A percentile compares a stretch with the other conserved stretches of the same genome.
Evolutionary conservation across 139 green algal species (phyloP).

Genomic region (Tetradesmus lagerheimii): DNA sequence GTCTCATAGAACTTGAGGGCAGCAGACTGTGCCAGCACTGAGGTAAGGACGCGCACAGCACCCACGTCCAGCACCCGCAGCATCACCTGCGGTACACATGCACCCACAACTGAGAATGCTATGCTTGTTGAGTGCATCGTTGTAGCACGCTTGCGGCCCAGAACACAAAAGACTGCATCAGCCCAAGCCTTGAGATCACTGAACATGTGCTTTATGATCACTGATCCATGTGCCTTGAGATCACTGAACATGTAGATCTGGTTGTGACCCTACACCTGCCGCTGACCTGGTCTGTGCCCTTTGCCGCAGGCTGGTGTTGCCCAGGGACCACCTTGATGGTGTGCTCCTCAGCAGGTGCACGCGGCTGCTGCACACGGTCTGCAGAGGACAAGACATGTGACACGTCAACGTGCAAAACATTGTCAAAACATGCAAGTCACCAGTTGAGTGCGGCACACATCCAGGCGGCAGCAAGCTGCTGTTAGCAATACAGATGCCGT

Average conservation of each 20-base stretch:
- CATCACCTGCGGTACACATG: not conserved
- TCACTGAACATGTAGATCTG: too few relatives aligned
- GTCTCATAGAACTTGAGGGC: conserved; percentile 35
- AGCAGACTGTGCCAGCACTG: conserved; percentile 32
- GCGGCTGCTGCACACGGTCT: not conserved
- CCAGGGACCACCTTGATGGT: conserved; percentile 10
- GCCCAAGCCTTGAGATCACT: too few relatives aligned
- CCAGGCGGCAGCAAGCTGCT: too few relatives aligned
- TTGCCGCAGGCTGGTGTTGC: not conserved
- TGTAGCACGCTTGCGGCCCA: too few relatives aligned
- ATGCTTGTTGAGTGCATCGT: too few relatives aligned
- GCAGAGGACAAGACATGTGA: not conserved
- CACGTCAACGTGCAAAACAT: not conserved
- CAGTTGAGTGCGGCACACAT: too few relatives aligned
- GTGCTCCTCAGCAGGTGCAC: conserved; percentile 12
- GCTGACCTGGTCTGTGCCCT: conserved; percentile 29
- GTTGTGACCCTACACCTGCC: too few relatives aligned
- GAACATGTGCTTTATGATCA: too few relatives aligned
- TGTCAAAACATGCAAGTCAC: too few relatives aligned
- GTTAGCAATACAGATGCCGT: too few relatives aligned
- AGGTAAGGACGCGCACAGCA: conserved; percentile 23
- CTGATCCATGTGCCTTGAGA: too few relatives aligned
- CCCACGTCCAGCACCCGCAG: conserved; percentile 28
- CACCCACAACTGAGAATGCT: not conserved
- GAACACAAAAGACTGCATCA: too few relatives aligned